Evolutionary conservation across 192 early-diverging fungal genomes (phyloP).

Genomic region (Pilobolus umbonatus): DNA sequence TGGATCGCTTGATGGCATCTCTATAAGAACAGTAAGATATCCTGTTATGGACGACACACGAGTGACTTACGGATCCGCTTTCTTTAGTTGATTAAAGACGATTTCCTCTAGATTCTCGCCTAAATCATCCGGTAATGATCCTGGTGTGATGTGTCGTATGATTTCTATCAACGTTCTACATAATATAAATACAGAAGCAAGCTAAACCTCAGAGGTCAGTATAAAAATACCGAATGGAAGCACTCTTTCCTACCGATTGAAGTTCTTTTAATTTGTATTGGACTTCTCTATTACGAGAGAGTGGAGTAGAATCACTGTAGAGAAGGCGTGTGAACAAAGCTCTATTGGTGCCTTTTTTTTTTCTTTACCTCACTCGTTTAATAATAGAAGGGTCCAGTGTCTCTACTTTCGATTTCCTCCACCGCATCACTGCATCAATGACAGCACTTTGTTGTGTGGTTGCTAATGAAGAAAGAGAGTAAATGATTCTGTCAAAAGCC

Average conservation of each 20-base stretch:
- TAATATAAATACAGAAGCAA: slow-evolving; percentile 79
- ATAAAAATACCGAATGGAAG: background rate
- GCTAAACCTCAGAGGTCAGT: slow-evolving; percentile 27
- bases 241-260: slow-evolving; percentile 54
- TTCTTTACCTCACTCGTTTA: slow-evolving; percentile 28
- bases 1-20: slow-evolving; percentile 61
- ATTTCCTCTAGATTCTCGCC: slow-evolving; percentile 90
- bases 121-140: slow-evolving; percentile 72
- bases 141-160: slow-evolving; percentile 64
- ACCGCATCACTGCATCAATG: slow-evolving; percentile 71
- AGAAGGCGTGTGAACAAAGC: background rate
- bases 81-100: slow-evolving; percentile 85
- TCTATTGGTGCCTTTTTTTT: background rate
- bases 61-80: slow-evolving; percentile 74
- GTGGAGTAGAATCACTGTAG: slow-evolving; percentile 28
- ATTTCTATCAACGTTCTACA: slow-evolving; percentile 86
- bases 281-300: slow-evolving; percentile 42
- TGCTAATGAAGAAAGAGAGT: slow-evolving; percentile 74
- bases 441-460: slow-evolving; percentile 82
- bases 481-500: slow-evolving; percentile 76
- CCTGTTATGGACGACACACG: no score
- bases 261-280: slow-evolving; percentile 57
- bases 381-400: slow-evolving; percentile 31
- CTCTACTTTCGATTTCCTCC: slow-evolving; percentile 67
- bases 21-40: slow-evolving; percentile 27